Percentiles rank a stretch among this genome's conserved stretches.
Evolutionary conservation across 768 basidiomycete genomes (phyloP).

Genomic region (Lactarius pseudohatsudake): DNA sequence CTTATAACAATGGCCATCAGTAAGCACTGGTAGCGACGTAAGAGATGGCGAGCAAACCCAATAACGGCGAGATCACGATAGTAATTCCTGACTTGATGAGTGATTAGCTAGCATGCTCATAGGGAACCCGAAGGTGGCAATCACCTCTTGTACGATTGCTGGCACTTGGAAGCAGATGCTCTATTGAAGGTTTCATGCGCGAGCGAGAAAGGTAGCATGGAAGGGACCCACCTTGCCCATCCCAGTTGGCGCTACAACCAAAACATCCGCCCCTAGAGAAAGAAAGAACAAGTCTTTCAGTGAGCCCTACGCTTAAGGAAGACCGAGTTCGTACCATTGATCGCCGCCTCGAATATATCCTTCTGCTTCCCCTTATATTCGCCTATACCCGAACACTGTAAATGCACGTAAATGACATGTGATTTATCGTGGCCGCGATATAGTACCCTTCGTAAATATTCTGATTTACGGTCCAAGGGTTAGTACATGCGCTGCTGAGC

Average conservation of each 20-base stretch:
- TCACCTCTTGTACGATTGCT: slow-evolving; percentile 62
- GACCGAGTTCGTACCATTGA: slow-evolving; percentile 45
- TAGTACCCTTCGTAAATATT: slow-evolving; percentile 21
- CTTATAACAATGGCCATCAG: slow-evolving; percentile 38
- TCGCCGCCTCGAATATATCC: slow-evolving; percentile 70
- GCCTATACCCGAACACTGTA: slow-evolving; percentile 66
- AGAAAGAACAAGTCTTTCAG: neutral
- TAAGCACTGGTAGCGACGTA: neutral
- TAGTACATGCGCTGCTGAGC: neutral
- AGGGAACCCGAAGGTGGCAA: slow-evolving; percentile 12
- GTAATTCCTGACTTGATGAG: slow-evolving; percentile 55
- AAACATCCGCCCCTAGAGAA: slow-evolving; percentile 62
- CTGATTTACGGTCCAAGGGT: neutral
- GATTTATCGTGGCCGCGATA: too few species aligned
- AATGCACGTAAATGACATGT: neutral
- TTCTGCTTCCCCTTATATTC: slow-evolving; percentile 77
- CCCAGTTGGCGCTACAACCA: slow-evolving; percentile 83
- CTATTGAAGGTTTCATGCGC: slow-evolving; percentile 37
- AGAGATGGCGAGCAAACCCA: slow-evolving; percentile 48
- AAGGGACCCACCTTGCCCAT: slow-evolving; percentile 71
- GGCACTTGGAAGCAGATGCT: slow-evolving; percentile 87
- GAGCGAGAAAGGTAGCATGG: neutral
- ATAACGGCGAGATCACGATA: slow-evolving; percentile 72
- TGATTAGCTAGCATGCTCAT: neutral
- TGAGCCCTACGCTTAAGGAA: neutral